Evolutionary conservation across 2,329 filamentous ascomycete species (phyloP).

Genomic region (Cordyceps cateniannulata): DNA sequence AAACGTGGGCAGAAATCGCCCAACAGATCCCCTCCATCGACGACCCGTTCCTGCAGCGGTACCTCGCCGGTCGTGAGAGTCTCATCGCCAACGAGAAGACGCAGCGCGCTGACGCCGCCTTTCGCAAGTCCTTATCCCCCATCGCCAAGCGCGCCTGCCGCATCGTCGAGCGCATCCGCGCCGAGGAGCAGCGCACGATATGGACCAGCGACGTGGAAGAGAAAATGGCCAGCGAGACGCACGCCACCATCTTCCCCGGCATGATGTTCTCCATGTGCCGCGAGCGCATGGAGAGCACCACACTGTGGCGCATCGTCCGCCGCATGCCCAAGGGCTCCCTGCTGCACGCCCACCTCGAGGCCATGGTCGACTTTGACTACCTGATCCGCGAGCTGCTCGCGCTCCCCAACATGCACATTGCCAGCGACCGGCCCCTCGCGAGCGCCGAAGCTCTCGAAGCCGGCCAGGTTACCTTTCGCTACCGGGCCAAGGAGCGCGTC

Average conservation of each 20-base stretch:
- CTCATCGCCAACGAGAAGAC: constrained; percentile 77
- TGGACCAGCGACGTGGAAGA: constrained; percentile 74
- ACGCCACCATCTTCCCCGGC: constrained; percentile 68
- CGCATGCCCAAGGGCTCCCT: constrained; percentile 85
- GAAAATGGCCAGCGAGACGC: constrained; percentile 52
- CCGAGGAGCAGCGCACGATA: constrained; percentile 65
- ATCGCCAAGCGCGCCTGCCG: constrained; percentile 70
- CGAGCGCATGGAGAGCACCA: constrained; percentile 76
- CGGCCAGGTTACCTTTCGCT: constrained; percentile 56
- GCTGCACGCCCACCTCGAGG: constrained; percentile 82
- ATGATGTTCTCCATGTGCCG: constrained; percentile 93
- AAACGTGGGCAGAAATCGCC: constrained; percentile 53
- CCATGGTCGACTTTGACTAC: constrained; percentile 84
- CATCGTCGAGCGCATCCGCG: constrained; percentile 74
- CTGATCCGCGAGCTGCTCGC: constrained; percentile 65
- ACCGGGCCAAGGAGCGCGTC: constrained; percentile 38
- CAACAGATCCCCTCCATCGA: constrained; percentile 49
- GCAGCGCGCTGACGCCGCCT: constrained; percentile 66
- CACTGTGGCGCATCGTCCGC: constrained; percentile 77
- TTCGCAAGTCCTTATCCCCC: constrained; percentile 69
- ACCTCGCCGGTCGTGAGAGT: constrained; percentile 66
- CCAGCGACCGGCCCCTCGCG: constrained; percentile 49
- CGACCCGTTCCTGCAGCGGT: constrained; percentile 78
- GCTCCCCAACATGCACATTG: constrained; percentile 69
- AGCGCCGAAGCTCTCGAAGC: constrained; percentile 46